Conservation (phyloP, 148 eudicot genomes). For the Arctostaphylos glauca region DNA sequence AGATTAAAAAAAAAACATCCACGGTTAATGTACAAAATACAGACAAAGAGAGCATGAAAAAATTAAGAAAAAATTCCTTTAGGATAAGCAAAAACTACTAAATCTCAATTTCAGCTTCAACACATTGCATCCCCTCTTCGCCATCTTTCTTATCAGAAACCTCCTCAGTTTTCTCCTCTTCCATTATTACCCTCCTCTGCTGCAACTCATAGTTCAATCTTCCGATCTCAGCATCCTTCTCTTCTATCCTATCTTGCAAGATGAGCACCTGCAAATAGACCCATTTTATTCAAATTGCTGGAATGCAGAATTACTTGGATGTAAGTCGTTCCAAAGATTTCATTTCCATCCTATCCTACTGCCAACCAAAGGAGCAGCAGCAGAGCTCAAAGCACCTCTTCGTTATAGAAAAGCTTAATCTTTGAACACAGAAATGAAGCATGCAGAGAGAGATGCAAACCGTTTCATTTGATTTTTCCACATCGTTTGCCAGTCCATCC, state of each 20-base stretch:
- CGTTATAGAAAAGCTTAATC: slow-evolving; percentile 1
- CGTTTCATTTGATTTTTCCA: slow-evolving; percentile 89
- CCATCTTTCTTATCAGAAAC: slow-evolving; percentile 26
- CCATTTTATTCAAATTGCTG: neutral
- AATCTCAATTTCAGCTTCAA: slow-evolving; percentile 23
- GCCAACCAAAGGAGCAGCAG: slow-evolving; percentile 4
- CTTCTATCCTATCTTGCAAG: slow-evolving; percentile 74
- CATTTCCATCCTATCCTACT: neutral
- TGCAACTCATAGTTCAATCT: slow-evolving; percentile 61
- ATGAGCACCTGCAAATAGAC: slow-evolving; percentile 52
- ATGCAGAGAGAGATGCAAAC: slow-evolving; percentile 27
- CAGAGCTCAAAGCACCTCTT: neutral
- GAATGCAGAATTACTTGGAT: neutral
- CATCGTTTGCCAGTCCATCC: slow-evolving; percentile 71
- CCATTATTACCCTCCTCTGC: slow-evolving; percentile 21
- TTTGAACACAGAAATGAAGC: slow-evolving; percentile 7
- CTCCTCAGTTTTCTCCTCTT: slow-evolving; percentile 37
- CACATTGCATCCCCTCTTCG: slow-evolving; percentile 31
- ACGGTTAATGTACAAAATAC: slow-evolving; percentile 26
- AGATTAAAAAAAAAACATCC: neutral
- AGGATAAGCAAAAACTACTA: slow-evolving; percentile 8
- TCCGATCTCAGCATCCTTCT: slow-evolving; percentile 63
- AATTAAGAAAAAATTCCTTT: neutral
- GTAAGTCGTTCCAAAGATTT: neutral
- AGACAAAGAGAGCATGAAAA: neutral